phyloP scores from a whole-genome alignment of 495 filamentous ascomycete species.

The Aspergillus hancockii region DNA sequence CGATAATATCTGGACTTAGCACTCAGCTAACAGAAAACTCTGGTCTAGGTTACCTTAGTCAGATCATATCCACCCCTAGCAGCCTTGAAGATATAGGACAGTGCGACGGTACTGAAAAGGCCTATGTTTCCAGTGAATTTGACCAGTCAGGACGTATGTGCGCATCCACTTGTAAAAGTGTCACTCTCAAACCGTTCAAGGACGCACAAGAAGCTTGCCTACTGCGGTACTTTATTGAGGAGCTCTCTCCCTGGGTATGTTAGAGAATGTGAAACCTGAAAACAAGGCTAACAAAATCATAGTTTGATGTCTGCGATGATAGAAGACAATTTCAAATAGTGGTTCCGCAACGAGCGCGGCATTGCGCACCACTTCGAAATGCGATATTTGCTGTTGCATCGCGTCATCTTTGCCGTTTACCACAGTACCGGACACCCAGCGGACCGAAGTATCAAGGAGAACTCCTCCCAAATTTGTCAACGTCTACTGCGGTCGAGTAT shows the following conservation, averaged over 20 bases:
- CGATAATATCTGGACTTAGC: too few relatives aligned
- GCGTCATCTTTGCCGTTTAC: slow-evolving; percentile 23
- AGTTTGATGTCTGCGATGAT: slow-evolving; percentile 35
- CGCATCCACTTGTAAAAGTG: too few relatives aligned
- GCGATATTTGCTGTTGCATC: slow-evolving; percentile 30
- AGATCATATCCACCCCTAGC: too few relatives aligned
- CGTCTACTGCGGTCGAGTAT: slow-evolving; percentile 27
- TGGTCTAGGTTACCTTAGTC: too few relatives aligned
- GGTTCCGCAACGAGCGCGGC: slow-evolving; percentile 23
- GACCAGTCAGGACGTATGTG: too few relatives aligned
- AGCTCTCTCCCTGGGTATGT: slow-evolving; percentile 32
- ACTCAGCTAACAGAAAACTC: too few relatives aligned
- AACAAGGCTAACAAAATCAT: not conserved
- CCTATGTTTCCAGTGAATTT: too few relatives aligned
- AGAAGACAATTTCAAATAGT: slow-evolving; percentile 25
- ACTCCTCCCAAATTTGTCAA: slow-evolving; percentile 18
- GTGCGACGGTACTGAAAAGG: too few relatives aligned
- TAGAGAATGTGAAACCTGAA: not conserved
- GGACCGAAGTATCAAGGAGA: slow-evolving; percentile 25
- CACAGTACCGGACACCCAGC: slow-evolving; percentile 24
- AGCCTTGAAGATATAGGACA: too few relatives aligned
- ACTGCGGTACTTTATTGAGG: slow-evolving; percentile 30
- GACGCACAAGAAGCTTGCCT: slow-evolving; percentile 31
- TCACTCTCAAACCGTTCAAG: too few relatives aligned
- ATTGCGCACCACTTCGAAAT: slow-evolving; percentile 22